Evolutionary conservation across 1,284 basidiomycete species (phyloP), one percentile per base, ranked within the genome.

Genomic region (Marasmius sp.): DNA sequence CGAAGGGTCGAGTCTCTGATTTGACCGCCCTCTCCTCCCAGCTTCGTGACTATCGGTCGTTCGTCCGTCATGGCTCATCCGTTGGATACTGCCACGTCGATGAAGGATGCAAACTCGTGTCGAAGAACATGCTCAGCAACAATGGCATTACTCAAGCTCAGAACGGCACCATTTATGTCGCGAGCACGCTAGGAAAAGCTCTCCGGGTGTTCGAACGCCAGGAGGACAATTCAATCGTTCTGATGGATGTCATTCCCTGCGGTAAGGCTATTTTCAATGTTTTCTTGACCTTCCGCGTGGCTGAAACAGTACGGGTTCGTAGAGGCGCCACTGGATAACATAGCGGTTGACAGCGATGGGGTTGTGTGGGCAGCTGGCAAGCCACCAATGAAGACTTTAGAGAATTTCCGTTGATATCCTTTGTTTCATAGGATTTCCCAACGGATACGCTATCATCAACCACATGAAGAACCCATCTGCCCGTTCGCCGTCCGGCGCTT

Each of bases 141-240:
- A 90, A 89, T 67, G 88, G 88, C 4, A 88, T 90, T 63, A 76
- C 77, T 0, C 74, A 75, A 52, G 82, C 80, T 22, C 65, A 69
- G 6, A 85, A 88, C 63, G 83, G 82, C 22, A 87, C 83, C 0
- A 73, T 86, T 62, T 89, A 85, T 66, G 81, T 89, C n/a, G 77
- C 76, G 9, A 82, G 80, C 64, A 69, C 69, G 11, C 47, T 75
- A 9, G 65, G 67, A 1, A 84, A 82, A 4, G 72, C 71, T 18
- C 64, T 89, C 18, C 78, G 71, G 22, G 74, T 86, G 38, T 71
- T 88, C 16, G 85, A 88, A 65, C 74, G 72, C 61, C 85, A 87
- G 66, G 72, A 74, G 8, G 86, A 89, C 64, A 74, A 87, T 61
- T 78, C 80, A 0, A 76, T 90, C 16, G 75, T 84, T 27, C 66